Evolutionary conservation across 495 filamentous ascomycete species (phyloP).

Genomic region (Penicillium egyptiacum): DNA sequence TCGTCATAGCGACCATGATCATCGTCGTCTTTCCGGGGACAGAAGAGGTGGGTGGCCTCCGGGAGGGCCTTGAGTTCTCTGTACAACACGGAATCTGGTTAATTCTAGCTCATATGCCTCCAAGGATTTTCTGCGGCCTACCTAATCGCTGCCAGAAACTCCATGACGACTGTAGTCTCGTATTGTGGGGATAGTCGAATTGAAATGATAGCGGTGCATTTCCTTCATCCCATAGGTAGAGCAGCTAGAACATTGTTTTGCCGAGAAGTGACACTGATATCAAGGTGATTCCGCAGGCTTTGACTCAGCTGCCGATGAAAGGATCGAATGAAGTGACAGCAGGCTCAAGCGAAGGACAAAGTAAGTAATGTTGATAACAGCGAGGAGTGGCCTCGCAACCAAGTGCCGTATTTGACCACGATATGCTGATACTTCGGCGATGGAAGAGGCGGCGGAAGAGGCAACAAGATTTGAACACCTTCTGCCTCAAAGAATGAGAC

Average conservation of each 20-base stretch:
- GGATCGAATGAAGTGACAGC: not conserved
- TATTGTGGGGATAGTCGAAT: slow-evolving; percentile 8
- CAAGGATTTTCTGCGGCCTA: slow-evolving; percentile 16
- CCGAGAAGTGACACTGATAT: not conserved
- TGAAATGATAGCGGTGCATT: slow-evolving; percentile 18
- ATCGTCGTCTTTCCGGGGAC: slow-evolving; percentile 48
- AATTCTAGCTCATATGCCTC: slow-evolving; percentile 4
- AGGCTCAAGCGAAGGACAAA: not conserved
- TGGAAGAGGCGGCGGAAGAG: not conserved
- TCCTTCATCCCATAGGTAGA: slow-evolving; percentile 15
- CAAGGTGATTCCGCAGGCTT: not conserved
- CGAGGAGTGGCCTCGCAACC: slow-evolving; percentile 2
- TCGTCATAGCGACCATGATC: slow-evolving; percentile 57
- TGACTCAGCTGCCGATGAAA: not conserved
- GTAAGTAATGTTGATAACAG: slow-evolving; percentile 2
- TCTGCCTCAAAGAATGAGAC: not conserved
- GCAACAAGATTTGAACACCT: not conserved
- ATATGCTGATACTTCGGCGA: not conserved
- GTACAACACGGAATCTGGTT: slow-evolving; percentile 3
- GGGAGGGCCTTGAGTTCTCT: slow-evolving; percentile 50
- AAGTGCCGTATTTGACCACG: not conserved
- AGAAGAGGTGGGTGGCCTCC: slow-evolving; percentile 49
- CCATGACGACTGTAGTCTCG: slow-evolving; percentile 34
- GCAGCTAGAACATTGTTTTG: slow-evolving; percentile 15
- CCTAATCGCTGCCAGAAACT: slow-evolving; percentile 46